Evolutionary conservation across 768 basidiomycete genomes (phyloP), one percentile per base, ranked within the genome.

Genomic region (Tubosaeta sp.): DNA sequence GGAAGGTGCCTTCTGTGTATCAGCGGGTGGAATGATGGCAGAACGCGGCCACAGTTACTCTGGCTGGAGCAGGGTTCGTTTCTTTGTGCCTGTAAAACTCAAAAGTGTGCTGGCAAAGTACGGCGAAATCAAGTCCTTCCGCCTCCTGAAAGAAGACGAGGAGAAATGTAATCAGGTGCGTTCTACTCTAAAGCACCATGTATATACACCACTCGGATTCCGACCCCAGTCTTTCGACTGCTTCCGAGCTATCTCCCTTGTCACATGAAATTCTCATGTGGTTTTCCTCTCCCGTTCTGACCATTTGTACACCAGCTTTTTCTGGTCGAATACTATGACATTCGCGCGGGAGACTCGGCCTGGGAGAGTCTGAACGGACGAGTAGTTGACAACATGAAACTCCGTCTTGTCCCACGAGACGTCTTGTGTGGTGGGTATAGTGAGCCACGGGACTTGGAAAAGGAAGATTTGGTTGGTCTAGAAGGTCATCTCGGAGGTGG

Each of bases 321-420:
- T 65, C 69, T 68, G 35, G 78, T 83, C 46, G 86, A 89, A 55
- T 92, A 79, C 62, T 85, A 76, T 60, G 87, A 90, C 59, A 73
- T 80, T 24, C 75, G 85, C 22, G 75, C 77, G 34, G 81, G 85
- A 6, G 68, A 73, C 34, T 59, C 63, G 11, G 86, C 87, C 13
- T 76, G 71, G 58, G 64, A 68, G 41, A 70, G 70, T 40, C 68
- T 91, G 18, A 61, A 85, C 42, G 73, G 74, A 3, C 73, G 73
- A 32, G 64, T 69, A 40, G 62, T 80, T 31, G 78, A 80, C 46
- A 82, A 79, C 31, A 76, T 79, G 69, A 76, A 72, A 44, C 67
- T 87, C 24, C 68, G 64, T 13, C 69, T 79, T 44, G 70, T 70
- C 47, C 71, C 69, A 27, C 70, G 71, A 54, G 71, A 61, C 46